Evolutionary conservation across 306 rosid genomes (phyloP).

Genomic region (Crataegus laevigata): DNA sequence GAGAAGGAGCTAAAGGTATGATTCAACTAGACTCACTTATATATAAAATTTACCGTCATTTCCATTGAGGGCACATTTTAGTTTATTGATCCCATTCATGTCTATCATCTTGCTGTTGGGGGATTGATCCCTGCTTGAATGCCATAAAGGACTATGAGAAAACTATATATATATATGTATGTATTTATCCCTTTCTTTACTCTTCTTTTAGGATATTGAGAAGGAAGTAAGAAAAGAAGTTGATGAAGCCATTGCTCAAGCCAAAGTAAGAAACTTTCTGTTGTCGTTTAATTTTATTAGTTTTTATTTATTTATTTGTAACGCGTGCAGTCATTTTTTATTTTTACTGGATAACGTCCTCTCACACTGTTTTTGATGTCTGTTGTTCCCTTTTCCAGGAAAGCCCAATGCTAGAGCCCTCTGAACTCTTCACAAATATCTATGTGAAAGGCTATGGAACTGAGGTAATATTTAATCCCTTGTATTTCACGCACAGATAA

Average conservation of each 20-base stretch:
- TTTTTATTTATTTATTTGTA: background rate
- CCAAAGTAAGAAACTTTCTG: constrained; percentile 54
- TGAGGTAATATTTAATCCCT: constrained; percentile 48
- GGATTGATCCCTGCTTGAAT: background rate
- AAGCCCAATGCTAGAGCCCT: constrained; percentile 70
- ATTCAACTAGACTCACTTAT: background rate
- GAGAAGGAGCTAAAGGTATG: constrained; percentile 90
- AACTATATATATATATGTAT: background rate
- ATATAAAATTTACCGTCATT: background rate
- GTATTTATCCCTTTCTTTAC: background rate
- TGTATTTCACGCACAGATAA: background rate
- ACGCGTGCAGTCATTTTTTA: background rate
- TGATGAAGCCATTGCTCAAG: constrained; percentile 88
- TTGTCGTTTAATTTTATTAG: background rate
- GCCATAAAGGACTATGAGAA: background rate
- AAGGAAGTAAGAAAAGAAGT: constrained; percentile 74
- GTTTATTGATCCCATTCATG: background rate
- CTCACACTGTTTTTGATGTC: constrained; percentile 6
- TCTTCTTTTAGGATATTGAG: constrained; percentile 58
- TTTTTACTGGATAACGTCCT: background rate
- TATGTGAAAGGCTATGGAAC: constrained; percentile 56
- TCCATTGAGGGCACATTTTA: background rate
- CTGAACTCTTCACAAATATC: constrained; percentile 62
- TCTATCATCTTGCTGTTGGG: background rate
- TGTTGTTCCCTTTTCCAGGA: constrained; percentile 46